These are phyloP conservation scores for Hypericum androsaemum DNA, from an alignment of 345 rosid genomes.

Conservation along the genomic window DNA sequence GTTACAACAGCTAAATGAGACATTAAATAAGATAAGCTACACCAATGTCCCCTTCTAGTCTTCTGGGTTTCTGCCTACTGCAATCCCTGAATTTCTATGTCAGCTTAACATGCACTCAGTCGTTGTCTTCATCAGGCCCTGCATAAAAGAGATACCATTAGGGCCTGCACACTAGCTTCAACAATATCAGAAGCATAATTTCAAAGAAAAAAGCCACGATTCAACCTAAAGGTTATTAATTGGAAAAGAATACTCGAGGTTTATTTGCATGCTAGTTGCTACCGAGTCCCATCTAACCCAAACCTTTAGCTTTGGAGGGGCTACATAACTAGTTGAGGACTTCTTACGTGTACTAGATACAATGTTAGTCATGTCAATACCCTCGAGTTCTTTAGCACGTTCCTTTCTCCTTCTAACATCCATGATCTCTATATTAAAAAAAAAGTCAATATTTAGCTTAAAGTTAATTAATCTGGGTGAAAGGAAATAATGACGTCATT, in stretches of 20 bases:
- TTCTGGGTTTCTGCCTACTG: constrained; percentile 4
- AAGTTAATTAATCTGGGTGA: too few relatives aligned
- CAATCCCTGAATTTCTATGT: constrained; percentile 7
- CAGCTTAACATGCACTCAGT: constrained; percentile 18
- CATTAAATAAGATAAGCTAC: too few relatives aligned
- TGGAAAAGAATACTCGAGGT: too few relatives aligned
- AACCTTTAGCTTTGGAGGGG: constrained; percentile 65
- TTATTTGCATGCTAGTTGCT: too few relatives aligned
- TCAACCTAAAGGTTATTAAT: too few relatives aligned
- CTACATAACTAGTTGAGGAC: constrained; percentile 44
- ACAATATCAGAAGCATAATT: too few relatives aligned
- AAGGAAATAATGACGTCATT: too few relatives aligned
- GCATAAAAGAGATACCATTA: constrained; percentile 8
- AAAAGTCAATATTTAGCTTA: too few relatives aligned
- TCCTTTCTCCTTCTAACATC: constrained; percentile 61
- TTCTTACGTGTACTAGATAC: constrained; percentile 75
- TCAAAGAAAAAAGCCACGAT: too few relatives aligned
- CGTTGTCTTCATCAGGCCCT: constrained; percentile 27
- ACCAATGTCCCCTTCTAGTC: constrained; percentile 4
- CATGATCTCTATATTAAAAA: constrained; percentile 63
- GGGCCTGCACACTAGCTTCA: too few relatives aligned
- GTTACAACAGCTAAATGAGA: too few relatives aligned
- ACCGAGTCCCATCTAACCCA: too few relatives aligned
- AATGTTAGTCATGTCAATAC: constrained; percentile 75
- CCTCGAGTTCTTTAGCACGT: constrained; percentile 78